Percentiles rank a stretch among this genome's conserved stretches.
These are phyloP conservation scores for Maudiozyma humilis DNA, from an alignment of 1,139 yeast genomes.

Conservation along the genomic window DNA sequence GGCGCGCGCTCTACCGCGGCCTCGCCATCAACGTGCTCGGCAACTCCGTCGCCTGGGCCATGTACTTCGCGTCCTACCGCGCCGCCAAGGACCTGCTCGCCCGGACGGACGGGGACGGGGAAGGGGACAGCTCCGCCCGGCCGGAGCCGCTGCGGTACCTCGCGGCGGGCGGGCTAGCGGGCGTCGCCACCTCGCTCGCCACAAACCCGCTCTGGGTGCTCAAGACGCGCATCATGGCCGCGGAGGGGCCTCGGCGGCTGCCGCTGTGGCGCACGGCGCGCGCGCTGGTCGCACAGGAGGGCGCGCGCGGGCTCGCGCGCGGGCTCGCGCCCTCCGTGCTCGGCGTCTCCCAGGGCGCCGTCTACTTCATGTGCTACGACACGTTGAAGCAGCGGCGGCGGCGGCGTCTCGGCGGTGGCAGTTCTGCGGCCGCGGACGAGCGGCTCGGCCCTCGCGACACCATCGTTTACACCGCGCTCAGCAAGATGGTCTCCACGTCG, in stretches of 20 bases:
- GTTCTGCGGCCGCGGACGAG: constrained; percentile 14
- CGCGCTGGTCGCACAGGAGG: constrained; percentile 55
- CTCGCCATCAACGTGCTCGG: constrained; percentile 74
- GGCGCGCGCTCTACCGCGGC: constrained; percentile 55
- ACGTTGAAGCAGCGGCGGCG: constrained; percentile 42
- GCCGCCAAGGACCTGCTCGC: constrained; percentile 39
- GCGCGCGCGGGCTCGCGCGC: constrained; percentile 59
- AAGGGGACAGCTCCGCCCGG: not conserved
- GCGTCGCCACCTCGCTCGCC: constrained; percentile 59
- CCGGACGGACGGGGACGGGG: not conserved
- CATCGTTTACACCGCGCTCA: constrained; percentile 53
- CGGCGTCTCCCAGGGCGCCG: constrained; percentile 81
- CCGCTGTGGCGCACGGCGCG: not conserved
- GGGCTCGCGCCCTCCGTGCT: constrained; percentile 77
- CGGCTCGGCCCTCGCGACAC: constrained; percentile 47
- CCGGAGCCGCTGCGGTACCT: constrained; percentile 33
- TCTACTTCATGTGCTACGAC: constrained; percentile 82
- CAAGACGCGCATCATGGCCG: constrained; percentile 75
- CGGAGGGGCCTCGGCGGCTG: constrained; percentile 30
- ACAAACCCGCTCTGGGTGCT: constrained; percentile 97
- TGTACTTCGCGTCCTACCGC: constrained; percentile 71
- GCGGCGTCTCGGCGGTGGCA: too few species aligned
- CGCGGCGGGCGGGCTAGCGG: constrained; percentile 56
- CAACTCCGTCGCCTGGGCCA: constrained; percentile 80
- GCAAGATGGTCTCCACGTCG: constrained; percentile 63